A percentile compares a stretch with the other conserved stretches of the same genome.
Evolutionary conservation across 805 yeast species (phyloP).

Genomic region (Ogataea neopini): DNA sequence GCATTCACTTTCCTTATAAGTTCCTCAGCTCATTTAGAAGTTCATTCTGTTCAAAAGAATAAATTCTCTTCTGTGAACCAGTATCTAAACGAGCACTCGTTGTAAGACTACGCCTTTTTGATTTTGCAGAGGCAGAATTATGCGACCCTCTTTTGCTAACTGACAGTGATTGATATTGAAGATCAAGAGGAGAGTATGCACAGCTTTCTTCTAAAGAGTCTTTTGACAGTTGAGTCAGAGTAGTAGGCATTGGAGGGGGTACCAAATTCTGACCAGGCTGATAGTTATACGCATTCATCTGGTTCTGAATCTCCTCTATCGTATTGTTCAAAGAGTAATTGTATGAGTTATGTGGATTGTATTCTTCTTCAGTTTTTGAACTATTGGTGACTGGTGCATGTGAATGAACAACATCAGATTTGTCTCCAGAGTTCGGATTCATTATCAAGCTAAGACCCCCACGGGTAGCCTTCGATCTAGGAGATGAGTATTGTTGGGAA

Average conservation of each 20-base stretch:
- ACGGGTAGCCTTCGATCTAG: conserved; percentile 18
- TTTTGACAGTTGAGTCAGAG: conserved; percentile 5
- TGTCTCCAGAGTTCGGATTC: conserved; percentile 9
- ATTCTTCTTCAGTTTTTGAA: conserved; percentile 27
- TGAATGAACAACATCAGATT: background rate
- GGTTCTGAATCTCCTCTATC: conserved; percentile 35
- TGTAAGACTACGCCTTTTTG: conserved; percentile 22
- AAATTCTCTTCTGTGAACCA: conserved; percentile 31
- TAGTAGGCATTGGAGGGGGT: conserved; percentile 9
- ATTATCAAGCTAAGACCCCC: conserved; percentile 22
- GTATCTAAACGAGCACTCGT: conserved; percentile 14
- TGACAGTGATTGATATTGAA: conserved; percentile 14
- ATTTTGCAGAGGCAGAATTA: background rate
- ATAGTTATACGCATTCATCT: conserved; percentile 23
- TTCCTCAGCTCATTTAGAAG: conserved; percentile 46
- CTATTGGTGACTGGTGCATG: background rate
- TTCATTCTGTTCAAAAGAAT: conserved; percentile 56
- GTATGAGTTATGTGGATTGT: conserved; percentile 34
- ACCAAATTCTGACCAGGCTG: conserved; percentile 6
- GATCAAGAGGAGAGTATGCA: conserved; percentile 11
- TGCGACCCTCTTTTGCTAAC: conserved; percentile 4
- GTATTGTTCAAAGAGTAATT: conserved; percentile 36
- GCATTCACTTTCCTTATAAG: no score
- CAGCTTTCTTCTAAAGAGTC: background rate
- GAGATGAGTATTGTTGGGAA: conserved; percentile 14